Percentiles rank a stretch among this genome's conserved stretches.
phyloP scores from a whole-genome alignment of 2,329 filamentous ascomycete genomes.

The Pseudocercospora fuligena region DNA sequence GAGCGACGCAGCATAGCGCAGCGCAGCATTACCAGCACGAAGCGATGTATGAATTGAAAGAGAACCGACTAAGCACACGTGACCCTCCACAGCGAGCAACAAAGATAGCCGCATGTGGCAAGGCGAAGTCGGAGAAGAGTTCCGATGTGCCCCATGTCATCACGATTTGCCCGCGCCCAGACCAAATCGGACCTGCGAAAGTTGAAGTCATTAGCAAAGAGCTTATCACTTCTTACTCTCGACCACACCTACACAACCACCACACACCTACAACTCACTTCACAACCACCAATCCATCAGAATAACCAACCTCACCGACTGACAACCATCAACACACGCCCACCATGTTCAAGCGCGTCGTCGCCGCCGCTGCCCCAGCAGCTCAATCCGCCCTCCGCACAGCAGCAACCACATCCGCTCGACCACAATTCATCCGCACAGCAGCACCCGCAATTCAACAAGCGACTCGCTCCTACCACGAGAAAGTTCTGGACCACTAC shows the following conservation, averaged over 20 bases:
- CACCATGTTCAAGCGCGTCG: conserved; percentile 63
- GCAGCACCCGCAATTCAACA: conserved; percentile 48
- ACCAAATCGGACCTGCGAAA: neutral
- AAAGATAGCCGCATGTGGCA: neutral
- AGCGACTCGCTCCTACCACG: conserved; percentile 62
- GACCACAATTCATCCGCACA: conserved; percentile 47
- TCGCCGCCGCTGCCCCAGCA: conserved; percentile 58
- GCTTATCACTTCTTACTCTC: conserved; percentile 6
- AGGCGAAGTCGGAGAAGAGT: neutral
- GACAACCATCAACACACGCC: conserved; percentile 7
- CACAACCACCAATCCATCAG: conserved; percentile 4
- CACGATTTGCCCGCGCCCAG: neutral
- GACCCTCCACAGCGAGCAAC: conserved; percentile 2
- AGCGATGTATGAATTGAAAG: conserved; percentile 5
- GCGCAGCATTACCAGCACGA: conserved; percentile 1
- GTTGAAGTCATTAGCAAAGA: conserved; percentile 3
- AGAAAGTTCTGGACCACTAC: conserved; percentile 82
- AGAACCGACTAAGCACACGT: neutral
- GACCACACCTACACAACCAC: conserved; percentile 11
- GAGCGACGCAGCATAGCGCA: conserved; percentile 8
- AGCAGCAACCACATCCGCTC: conserved; percentile 55
- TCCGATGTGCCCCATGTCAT: neutral
- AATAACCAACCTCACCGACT: neutral
- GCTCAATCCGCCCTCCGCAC: conserved; percentile 57
- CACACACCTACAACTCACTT: neutral